phyloP scores from a whole-genome alignment of 495 filamentous ascomycete species.

The Penicillium salamii region DNA sequence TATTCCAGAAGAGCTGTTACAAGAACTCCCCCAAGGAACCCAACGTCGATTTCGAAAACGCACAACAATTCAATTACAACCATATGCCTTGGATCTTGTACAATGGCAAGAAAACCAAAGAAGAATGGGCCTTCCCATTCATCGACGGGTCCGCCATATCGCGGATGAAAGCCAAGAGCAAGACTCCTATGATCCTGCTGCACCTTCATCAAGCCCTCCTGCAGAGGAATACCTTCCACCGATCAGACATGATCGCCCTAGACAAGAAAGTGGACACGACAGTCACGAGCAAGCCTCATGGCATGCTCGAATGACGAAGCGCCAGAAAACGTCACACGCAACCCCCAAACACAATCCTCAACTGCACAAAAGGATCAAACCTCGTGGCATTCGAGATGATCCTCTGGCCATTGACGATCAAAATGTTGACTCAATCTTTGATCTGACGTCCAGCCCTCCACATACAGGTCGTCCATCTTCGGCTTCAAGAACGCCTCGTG shows the following conservation, averaged over 20 bases:
- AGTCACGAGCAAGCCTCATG: background rate
- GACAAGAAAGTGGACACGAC: background rate
- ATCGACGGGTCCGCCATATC: constrained; percentile 25
- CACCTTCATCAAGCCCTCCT: constrained; percentile 34
- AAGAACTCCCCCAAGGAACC: constrained; percentile 29
- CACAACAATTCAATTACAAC: constrained; percentile 73
- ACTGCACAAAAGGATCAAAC: constrained; percentile 8
- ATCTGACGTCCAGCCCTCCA: constrained; percentile 42
- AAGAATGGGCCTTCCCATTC: constrained; percentile 38
- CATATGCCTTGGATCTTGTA: constrained; percentile 64
- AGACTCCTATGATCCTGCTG: constrained; percentile 25
- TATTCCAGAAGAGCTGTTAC: constrained; percentile 29
- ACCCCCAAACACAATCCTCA: constrained; percentile 7
- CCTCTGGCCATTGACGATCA: constrained; percentile 8
- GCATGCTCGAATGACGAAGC: constrained; percentile 21
- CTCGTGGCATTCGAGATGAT: constrained; percentile 29
- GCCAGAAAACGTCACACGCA: constrained; percentile 31
- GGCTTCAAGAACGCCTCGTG: constrained; percentile 10
- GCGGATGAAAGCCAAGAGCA: constrained; percentile 55
- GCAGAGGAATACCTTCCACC: constrained; percentile 21
- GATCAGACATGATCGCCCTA: constrained; percentile 8
- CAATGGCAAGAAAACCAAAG: constrained; percentile 40
- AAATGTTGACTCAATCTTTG: constrained; percentile 16
- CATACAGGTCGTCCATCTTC: constrained; percentile 34
- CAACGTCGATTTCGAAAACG: constrained; percentile 58